Percentiles rank a stretch among this genome's conserved stretches.
These are phyloP conservation scores for Stenocarpella maydis DNA, from an alignment of 2,329 filamentous ascomycete genomes.

Conservation along the genomic window DNA sequence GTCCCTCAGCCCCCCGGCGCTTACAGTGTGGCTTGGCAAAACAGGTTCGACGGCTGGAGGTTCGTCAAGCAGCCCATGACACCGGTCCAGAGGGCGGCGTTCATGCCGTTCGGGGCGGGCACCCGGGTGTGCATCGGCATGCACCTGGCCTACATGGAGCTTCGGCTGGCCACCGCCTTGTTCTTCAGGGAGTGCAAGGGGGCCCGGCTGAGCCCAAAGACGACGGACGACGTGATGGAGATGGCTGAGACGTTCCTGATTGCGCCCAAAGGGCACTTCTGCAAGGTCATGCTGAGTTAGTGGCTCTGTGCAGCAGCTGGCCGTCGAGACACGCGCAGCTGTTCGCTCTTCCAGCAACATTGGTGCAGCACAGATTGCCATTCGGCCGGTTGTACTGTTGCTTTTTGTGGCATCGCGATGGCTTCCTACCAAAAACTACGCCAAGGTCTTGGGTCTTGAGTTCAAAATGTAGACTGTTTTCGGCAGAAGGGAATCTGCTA, in stretches of 20 bases:
- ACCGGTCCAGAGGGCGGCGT: constrained; percentile 50
- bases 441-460: not conserved
- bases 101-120: constrained; percentile 59
- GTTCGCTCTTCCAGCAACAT: not conserved
- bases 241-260: constrained; percentile 30
- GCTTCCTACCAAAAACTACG: not conserved
- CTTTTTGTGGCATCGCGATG: not conserved
- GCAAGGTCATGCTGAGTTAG: constrained; percentile 9
- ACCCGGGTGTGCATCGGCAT: constrained; percentile 59
- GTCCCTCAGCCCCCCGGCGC: not conserved
- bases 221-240: constrained; percentile 44
- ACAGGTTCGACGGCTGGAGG: constrained; percentile 42
- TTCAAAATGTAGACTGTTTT: too few species aligned
- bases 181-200: constrained; percentile 50
- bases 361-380: too few species aligned
- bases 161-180: constrained; percentile 54
- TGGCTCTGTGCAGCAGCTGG: not conserved
- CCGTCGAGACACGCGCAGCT: too few species aligned
- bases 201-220: constrained; percentile 21
- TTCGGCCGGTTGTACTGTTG: too few species aligned
- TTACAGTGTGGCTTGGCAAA: not conserved
- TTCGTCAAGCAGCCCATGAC: constrained; percentile 42
- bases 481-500: not conserved
- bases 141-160: constrained; percentile 59
- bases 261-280: constrained; percentile 20